These are phyloP conservation scores for Candida nitratophila DNA, from an alignment of 805 yeast species.

Conservation along the genomic window DNA sequence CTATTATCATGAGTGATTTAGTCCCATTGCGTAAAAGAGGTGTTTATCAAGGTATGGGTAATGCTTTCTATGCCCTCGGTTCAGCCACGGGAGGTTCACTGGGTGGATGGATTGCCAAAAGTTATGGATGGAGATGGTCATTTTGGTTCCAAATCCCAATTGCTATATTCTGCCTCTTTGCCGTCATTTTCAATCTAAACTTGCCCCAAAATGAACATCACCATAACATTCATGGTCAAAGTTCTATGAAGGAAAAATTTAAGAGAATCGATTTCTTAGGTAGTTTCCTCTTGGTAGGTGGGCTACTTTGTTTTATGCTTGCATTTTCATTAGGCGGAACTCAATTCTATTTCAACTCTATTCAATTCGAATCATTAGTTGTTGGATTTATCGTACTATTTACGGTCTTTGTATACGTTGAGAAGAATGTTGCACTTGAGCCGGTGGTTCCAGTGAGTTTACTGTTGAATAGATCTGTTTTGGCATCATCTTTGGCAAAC, in stretches of 20 bases:
- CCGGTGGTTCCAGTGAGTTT: constrained; percentile 60
- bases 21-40: constrained; percentile 80
- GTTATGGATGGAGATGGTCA: constrained; percentile 60
- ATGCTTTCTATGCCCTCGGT: constrained; percentile 73
- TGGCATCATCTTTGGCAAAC: constrained; percentile 58
- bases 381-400: neutral
- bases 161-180: constrained; percentile 30
- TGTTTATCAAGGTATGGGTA: constrained; percentile 78
- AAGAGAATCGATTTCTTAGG: constrained; percentile 44
- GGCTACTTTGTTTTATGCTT: constrained; percentile 1
- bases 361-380: neutral
- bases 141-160: constrained; percentile 51
- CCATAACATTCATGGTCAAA: constrained; percentile 22
- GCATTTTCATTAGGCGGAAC: constrained; percentile 1
- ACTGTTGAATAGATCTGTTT: constrained; percentile 49
- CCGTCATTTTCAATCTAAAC: constrained; percentile 32
- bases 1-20: constrained; percentile 73
- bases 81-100: constrained; percentile 65
- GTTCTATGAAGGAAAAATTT: constrained; percentile 36
- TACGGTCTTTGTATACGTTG: constrained; percentile 18
- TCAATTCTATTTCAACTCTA: neutral
- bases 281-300: constrained; percentile 1
- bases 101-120: constrained; percentile 52
- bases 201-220: constrained; percentile 39
- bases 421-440: constrained; percentile 42